phyloP scores from a whole-genome alignment of 2,329 filamentous ascomycete genomes.

The Cytospora piceicola region DNA sequence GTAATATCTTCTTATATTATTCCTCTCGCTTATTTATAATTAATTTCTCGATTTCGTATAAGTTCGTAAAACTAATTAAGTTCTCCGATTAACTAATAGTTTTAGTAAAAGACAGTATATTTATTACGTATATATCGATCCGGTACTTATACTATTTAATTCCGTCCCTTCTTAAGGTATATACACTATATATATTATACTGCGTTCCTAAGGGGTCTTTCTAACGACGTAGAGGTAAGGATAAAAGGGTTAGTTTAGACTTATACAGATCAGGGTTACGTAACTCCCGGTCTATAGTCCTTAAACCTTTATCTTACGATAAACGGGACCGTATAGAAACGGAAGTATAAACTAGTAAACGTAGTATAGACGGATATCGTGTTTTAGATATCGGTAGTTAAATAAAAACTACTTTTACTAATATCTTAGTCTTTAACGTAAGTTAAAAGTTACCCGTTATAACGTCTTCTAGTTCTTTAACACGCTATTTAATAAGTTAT shows the following conservation, averaged over 20 bases:
- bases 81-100: neutral
- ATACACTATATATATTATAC: neutral
- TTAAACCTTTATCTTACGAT: too few relatives aligned
- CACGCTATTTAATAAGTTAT: neutral
- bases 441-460: neutral
- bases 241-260: neutral
- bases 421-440: neutral
- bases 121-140: too few relatives aligned
- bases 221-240: neutral
- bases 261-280: neutral
- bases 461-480: neutral
- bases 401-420: neutral
- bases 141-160: constrained; percentile 3
- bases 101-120: neutral
- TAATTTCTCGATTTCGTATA: neutral
- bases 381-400: neutral
- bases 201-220: neutral
- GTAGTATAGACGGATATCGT: too few relatives aligned
- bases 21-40: too few relatives aligned
- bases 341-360: too few relatives aligned
- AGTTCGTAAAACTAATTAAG: neutral
- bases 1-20: too few relatives aligned
- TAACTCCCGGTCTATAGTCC: neutral
- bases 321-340: too few relatives aligned
- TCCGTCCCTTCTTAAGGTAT: neutral